Base-by-base conservation (phyloP, 345 rosid genomes). In the Excoecaria cochinchinensis region DNA sequence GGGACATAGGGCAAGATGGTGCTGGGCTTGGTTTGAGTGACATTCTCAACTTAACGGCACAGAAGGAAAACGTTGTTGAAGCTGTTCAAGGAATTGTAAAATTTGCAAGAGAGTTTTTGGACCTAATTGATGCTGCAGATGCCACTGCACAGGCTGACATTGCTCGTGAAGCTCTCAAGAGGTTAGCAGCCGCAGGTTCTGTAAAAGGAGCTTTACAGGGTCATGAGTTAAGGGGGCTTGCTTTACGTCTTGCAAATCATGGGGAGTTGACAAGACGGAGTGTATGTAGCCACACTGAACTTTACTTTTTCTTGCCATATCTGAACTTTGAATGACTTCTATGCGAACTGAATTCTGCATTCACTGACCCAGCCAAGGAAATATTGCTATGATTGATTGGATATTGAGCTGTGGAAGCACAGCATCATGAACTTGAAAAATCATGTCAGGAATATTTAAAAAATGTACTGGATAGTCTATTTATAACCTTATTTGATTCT, bases 81-180 rank as follows among this genome's bases (percentile, higher is more conserved):
- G 98, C 97, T 80, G 99, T 93, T 51, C 89, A 93, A 76, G 99
- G 99, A 82, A 88, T 91, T 44, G 98, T 87, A 38, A 96, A 93
- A 80, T 96, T 89, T 69, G 92, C 93, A 1, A 93, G 84, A 85
- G 97, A 96, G 85, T 96, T 96, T 89, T 82, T 91, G 85, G 97
- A 96, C 76, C 97, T 96, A 46, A 93, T 96, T 71, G 99, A 96
- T 84, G 99, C 95, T 74, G 99, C 99, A 50, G 98, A 96, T 90
- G 97, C 98, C 76, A 93, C 99, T 46, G 99, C 92, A 56, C 94
- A 92, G 70, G 92, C 82, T 38, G 94, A 93, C 50, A 90, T 93
- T 84, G 97, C 97, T 79, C 95, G 97, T 2, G 98, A 96, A 85
- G 98, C 98, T 76, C 89, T 93, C 38, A 96, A 92, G 87, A 87